Conservation (phyloP, 805 yeast genomes). For the Lipomyces anomalus region DNA sequence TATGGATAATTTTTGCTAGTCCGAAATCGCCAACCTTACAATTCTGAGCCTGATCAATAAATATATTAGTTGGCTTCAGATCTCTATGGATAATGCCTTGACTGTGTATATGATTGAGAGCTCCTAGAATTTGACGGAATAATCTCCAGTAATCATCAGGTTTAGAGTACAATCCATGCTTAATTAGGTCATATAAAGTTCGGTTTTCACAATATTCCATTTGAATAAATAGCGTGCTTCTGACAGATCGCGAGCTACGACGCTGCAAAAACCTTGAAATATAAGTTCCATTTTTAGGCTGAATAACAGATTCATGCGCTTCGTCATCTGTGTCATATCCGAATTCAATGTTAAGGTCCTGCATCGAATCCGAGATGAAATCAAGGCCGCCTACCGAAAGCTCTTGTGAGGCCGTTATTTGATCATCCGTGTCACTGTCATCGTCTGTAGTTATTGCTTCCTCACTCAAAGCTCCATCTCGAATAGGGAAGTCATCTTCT, state of each 20-base stretch:
- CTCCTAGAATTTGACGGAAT: conserved; percentile 81
- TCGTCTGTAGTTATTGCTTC: conserved; percentile 30
- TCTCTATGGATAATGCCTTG: conserved; percentile 95
- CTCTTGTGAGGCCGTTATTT: conserved; percentile 15
- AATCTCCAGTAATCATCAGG: conserved; percentile 85
- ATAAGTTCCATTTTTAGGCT: too few species aligned
- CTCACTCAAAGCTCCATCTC: conserved; percentile 36
- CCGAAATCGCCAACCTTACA: conserved; percentile 97
- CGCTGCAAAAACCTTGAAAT: too few species aligned
- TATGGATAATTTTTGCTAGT: conserved; percentile 81
- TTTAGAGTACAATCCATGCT: conserved; percentile 63
- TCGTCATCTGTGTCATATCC: conserved; percentile 29
- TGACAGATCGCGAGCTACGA: conserved; percentile 3
- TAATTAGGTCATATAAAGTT: conserved; percentile 76
- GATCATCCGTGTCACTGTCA: conserved; percentile 24
- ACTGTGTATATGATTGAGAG: conserved; percentile 81
- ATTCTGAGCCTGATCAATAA: conserved; percentile 82
- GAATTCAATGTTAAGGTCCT: conserved; percentile 31
- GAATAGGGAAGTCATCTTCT: conserved; percentile 53
- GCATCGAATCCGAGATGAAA: conserved; percentile 24
- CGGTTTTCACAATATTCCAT: conserved; percentile 98
- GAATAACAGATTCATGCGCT: too few species aligned
- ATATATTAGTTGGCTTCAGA: conserved; percentile 90
- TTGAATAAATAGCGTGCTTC: conserved; percentile 73
- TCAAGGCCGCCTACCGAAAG: conserved; percentile 22